Evolutionary conservation across 1,139 yeast genomes (phyloP), one percentile per base, ranked within the genome.

Genomic region (Lizanozyma gosingica): DNA sequence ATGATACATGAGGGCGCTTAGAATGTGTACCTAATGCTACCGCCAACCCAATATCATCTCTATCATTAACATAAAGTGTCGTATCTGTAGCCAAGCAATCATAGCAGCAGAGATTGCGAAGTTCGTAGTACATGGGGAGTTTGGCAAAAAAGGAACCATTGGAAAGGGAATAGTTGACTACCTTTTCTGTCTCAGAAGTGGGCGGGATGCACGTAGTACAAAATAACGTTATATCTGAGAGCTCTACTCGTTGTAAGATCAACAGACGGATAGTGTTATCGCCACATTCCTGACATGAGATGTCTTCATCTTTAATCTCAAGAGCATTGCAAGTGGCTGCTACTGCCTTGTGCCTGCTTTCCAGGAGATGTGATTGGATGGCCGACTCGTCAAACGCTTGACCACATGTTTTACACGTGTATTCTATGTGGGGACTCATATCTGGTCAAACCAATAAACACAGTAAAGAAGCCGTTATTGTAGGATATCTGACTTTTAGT

Each of bases 271-370:
- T 66, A 51, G 77, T 78, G 37, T 64, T 52, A 50, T 76, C 76
- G 16, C 65, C 65, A 55, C 85, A 78, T 37, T 71, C 74, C 51
- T 77, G 82, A 55, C 85, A 79, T 45, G 64, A 67, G 9, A 79
- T 53, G 9, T 58, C 54, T 48, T 76, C 80, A 27, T 60, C 65
- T 3, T 59, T 47, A 0, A 50, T 42, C 4, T 54, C 55, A 44
- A 61, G 62, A 6, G 41, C 36, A 6, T 22, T 11, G 11, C 9
- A 22, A 6, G 6, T 6, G 11, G 11, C 11, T 39, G 45, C 48
- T 4, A 76, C 70, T 1, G 69, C 55, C 49, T 75, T 77, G 59
- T 79, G 85, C 45, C 83, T 65, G 1, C 81, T 71, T 1, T 68
- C 40, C 1, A 77, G 62, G 29, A 77, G 60, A 56, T 79, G 85